Evolutionary conservation across 1,284 basidiomycete species (phyloP).

Genomic region (Cystobasidium pallidum): DNA sequence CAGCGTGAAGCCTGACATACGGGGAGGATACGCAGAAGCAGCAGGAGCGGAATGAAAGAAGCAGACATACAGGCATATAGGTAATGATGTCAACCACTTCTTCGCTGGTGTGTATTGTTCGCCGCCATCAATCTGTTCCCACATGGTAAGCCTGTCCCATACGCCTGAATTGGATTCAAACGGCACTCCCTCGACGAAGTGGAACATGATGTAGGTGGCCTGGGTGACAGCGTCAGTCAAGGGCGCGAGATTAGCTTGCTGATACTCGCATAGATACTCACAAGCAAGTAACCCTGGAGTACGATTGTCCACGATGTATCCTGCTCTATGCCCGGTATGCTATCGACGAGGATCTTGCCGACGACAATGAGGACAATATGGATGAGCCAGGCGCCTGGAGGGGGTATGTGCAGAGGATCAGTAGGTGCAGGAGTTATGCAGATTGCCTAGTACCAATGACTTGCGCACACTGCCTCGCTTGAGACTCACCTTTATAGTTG

Average conservation of each 20-base stretch:
- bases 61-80: constrained; percentile 84
- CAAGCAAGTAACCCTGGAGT: constrained; percentile 87
- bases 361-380: constrained; percentile 89
- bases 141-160: constrained; percentile 95
- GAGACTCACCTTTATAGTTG: constrained; percentile 83
- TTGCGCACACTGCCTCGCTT: background rate
- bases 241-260: background rate
- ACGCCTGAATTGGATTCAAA: constrained; percentile 75
- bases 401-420: background rate
- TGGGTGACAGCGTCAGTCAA: constrained; percentile 55
- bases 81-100: constrained; percentile 93
- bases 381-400: constrained; percentile 87
- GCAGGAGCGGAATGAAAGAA: background rate
- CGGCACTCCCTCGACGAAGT: constrained; percentile 95
- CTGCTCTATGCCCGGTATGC: constrained; percentile 89
- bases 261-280: constrained; percentile 60
- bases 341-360: constrained; percentile 91
- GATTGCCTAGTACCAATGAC: too few relatives aligned
- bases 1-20: constrained; percentile 2
- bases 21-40: background rate
- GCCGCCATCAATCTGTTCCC: constrained; percentile 99
- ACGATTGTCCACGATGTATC: constrained; percentile 95
- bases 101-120: constrained; percentile 98
- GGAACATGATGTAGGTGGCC: constrained; percentile 98
- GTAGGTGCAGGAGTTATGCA: too few relatives aligned